Percentiles rank a stretch among this genome's conserved stretches.
Conservation (phyloP, 495 filamentous ascomycete species). For the Darksidea phi region DNA sequence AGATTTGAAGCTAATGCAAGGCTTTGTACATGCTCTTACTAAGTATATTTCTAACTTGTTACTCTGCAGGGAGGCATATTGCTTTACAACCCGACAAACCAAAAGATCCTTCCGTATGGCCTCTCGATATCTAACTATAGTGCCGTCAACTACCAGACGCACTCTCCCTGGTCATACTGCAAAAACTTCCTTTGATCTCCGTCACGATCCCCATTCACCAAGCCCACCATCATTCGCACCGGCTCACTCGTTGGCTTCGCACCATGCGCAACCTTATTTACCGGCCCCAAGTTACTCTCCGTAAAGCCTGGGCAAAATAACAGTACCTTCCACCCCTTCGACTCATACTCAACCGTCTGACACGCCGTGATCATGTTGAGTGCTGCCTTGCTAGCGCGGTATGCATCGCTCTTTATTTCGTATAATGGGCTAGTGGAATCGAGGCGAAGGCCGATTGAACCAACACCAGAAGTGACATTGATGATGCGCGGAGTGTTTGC, state of each 20-base stretch:
- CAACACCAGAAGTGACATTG: slow-evolving; percentile 31
- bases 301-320: slow-evolving; percentile 38
- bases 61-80: too few species aligned
- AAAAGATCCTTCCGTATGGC: too few species aligned
- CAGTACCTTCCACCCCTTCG: slow-evolving; percentile 37
- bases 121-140: too few species aligned
- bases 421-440: slow-evolving; percentile 31
- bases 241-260: slow-evolving; percentile 31
- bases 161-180: too few species aligned
- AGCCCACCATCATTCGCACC: too few species aligned
- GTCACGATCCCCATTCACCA: too few species aligned
- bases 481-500: slow-evolving; percentile 25
- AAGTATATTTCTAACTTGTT: too few species aligned
- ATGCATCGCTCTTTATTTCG: slow-evolving; percentile 17
- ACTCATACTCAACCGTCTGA: slow-evolving; percentile 12
- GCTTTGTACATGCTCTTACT: too few species aligned
- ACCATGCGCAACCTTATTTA: slow-evolving; percentile 35
- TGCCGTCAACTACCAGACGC: too few species aligned
- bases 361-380: slow-evolving; percentile 33
- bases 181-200: too few species aligned
- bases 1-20: too few species aligned
- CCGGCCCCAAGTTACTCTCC: slow-evolving; percentile 41
- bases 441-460: slow-evolving; percentile 30
- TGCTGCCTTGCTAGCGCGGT: slow-evolving; percentile 36
- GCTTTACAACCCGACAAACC: too few species aligned